Evolutionary conservation across 2,329 filamentous ascomycete species (phyloP), one percentile per base, ranked within the genome.

Genomic region (Trichoderma breve): DNA sequence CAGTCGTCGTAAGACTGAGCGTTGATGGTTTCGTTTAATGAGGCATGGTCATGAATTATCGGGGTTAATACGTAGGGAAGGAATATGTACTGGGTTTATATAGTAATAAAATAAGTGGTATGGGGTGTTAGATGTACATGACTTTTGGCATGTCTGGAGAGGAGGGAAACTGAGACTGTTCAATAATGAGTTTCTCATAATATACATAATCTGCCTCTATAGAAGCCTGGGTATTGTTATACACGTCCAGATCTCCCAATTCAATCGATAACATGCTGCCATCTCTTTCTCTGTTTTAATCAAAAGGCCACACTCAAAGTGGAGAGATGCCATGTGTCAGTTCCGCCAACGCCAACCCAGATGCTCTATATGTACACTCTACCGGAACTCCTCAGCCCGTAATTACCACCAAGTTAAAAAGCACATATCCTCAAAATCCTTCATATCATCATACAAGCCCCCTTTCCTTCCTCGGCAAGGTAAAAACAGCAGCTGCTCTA

Each of bases 331-430:
- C 36, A 34, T 43, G 36, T 30, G 58, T 30, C 53, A 58, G 36
- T 39, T 61, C 75, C 78, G 74, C 77, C 69, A 80, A 80, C 79
- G 79, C 79, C 79, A 73, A 65, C 73, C 79, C 75, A 69, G 67
- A 78, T 80, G 77, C 75, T 80, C 76, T 78, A 75, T 76, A 75
- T 74, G 74, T 74, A 51, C 21, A 66, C 34, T 64, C 69, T 62
- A 57, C 68, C 73, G 62, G 63, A 78, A 77, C 76, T 78, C 79
- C 78, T 65, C 73, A 53, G 60, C 72, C 73, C 73, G 76, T 71
- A 73, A 73, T 62, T 24, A 51, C 14, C 73, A 73, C 71, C 71
- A 72, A 72, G 71, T 65, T 18, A 60, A 71, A 24, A 24, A 24
- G 24, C 43, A 65, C 28, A 6, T 57, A 28, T 64, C 15, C n/a